phyloP scores from a whole-genome alignment of 371 early-diverging fungal species.

The Gilbertella persicaria region DNA sequence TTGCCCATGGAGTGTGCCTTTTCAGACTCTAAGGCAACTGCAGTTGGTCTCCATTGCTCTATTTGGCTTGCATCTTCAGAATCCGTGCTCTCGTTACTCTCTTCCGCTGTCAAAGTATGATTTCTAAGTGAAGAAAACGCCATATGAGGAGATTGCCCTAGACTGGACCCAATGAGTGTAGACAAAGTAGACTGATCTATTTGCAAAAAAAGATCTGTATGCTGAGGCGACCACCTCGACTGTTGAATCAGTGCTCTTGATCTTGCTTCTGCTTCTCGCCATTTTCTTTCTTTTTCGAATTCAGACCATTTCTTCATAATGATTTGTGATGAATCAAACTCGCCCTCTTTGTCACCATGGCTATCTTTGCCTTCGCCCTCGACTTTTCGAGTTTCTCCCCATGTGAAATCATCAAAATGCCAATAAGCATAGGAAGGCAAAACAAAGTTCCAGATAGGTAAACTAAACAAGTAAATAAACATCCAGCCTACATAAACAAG shows the following conservation, averaged over 20 bases:
- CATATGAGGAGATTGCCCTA: constrained; percentile 7
- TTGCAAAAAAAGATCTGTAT: constrained; percentile 16
- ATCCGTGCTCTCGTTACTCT: no score
- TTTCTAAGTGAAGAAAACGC: no score
- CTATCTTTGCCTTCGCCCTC: constrained; percentile 65
- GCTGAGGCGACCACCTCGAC: constrained; percentile 1
- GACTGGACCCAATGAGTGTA: constrained; percentile 23
- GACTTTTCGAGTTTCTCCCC: constrained; percentile 95
- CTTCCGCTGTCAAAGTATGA: no score
- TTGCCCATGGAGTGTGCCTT: no score
- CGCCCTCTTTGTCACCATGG: constrained; percentile 75
- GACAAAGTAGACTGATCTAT: constrained; percentile 25
- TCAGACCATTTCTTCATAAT: constrained; percentile 70
- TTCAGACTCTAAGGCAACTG: no score
- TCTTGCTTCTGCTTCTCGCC: constrained; percentile 8
- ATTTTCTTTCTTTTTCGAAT: constrained; percentile 57
- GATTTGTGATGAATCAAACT: constrained; percentile 70
- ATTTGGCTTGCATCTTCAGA: no score
- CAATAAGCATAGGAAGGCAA: constrained; percentile 97
- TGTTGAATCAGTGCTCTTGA: constrained; percentile 14
- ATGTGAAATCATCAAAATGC: constrained; percentile 99
- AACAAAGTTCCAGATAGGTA: constrained; percentile 98
- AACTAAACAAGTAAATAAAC: constrained; percentile 86
- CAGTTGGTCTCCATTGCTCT: no score
- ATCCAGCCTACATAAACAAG: constrained; percentile 96